Base-by-base conservation (phyloP, 2,329 filamentous ascomycete species). In the Fusarium annulatum region DNA sequence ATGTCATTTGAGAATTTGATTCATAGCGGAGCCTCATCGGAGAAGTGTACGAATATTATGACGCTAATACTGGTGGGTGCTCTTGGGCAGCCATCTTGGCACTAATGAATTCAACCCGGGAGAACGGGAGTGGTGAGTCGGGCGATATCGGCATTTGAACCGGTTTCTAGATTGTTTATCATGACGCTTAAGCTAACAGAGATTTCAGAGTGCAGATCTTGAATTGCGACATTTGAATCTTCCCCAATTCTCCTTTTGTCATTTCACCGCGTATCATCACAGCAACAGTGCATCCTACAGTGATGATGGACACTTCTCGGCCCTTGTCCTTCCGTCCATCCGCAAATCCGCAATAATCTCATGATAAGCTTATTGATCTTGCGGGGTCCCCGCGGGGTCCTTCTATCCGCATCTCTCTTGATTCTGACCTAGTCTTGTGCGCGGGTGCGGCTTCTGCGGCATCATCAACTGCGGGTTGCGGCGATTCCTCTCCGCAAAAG, bases 11-110 rank as follows among this genome's bases (percentile, higher is more conserved):
- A 36, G 43, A 55, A 51, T 14, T 21, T 33, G 43, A n/a, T 39
- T 38, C 18, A 28, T 23, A 16, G 66, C 66, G 67, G 67, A 69
- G 59, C 58, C 67, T 48, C 67, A 36, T 33, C 45, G 45, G 58
- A 69, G 39, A 48, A n/a, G n/a, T 41, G 59, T 46, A 64, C 65
- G 58, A 69, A 69, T 58, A 62, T 67, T 26, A n/a, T 15, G 28
- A 49, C 42, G 39, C 60, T 48, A 63, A 21, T 7, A 28, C 8
- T 33, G 4, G 7, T 34, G 14, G 4, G 7, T 34, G 14, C 41
- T 48, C 26, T 46, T 33, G 41, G 52, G 41, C 42, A 59, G 7
- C 16, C n/a, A 30, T 41, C 23, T 64, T 38, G 36, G 23, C 61
- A 49, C 55, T 61, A 61, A 23, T 26, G 10, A 39, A 16, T 1